A percentile compares a stretch with the other conserved stretches of the same genome.
These are phyloP conservation scores for Evernia prunastri DNA, from an alignment of 495 filamentous ascomycete genomes.

Conservation along the genomic window DNA sequence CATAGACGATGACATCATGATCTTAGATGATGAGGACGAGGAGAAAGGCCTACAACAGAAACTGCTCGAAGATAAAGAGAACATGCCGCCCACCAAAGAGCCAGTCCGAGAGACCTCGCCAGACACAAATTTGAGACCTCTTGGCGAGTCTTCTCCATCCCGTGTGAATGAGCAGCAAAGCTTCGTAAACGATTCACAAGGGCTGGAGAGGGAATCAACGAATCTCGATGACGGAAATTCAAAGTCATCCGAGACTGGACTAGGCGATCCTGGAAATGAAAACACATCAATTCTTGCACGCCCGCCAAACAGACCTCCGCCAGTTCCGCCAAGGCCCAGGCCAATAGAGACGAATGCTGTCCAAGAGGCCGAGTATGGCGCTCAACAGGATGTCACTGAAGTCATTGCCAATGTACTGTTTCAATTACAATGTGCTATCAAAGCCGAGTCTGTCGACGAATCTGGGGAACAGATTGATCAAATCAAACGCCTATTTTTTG, in stretches of 20 bases:
- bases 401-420: slow-evolving; percentile 88
- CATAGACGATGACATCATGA: slow-evolving; percentile 40
- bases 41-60: slow-evolving; percentile 20
- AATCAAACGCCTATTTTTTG: slow-evolving; percentile 64
- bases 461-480: slow-evolving; percentile 72
- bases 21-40: slow-evolving; percentile 31
- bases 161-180: slow-evolving; percentile 19
- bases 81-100: slow-evolving; percentile 31
- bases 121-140: slow-evolving; percentile 16
- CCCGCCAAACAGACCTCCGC: slow-evolving; percentile 35
- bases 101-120: slow-evolving; percentile 12
- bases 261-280: not conserved
- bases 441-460: slow-evolving; percentile 50
- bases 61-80: slow-evolving; percentile 39
- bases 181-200: slow-evolving; percentile 18
- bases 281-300: slow-evolving; percentile 1
- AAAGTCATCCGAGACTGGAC: slow-evolving; percentile 21
- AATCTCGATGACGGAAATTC: slow-evolving; percentile 10
- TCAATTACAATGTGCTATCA: slow-evolving; percentile 82
- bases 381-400: slow-evolving; percentile 89
- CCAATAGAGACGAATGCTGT: slow-evolving; percentile 33
- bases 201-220: not conserved
- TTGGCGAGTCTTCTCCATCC: slow-evolving; percentile 23
- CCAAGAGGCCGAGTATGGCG: slow-evolving; percentile 55
- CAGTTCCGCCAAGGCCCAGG: slow-evolving; percentile 43